Conservation (phyloP, 208 protist species). For the Leishmania braziliensis region DNA sequence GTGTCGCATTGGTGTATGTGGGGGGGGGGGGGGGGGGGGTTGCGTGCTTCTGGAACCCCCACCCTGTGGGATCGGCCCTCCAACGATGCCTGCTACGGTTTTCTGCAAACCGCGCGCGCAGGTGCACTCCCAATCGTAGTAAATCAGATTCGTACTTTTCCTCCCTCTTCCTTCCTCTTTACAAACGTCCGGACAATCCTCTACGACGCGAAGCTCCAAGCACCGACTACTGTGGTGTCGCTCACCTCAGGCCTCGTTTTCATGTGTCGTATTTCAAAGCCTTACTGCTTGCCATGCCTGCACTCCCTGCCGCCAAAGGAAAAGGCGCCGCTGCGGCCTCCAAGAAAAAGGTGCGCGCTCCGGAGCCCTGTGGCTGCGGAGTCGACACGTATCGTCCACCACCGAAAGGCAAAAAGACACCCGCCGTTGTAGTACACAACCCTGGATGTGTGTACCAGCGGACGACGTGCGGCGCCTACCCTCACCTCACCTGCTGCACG, state of each 20-base stretch:
- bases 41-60: not conserved
- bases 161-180: not conserved
- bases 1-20: not conserved
- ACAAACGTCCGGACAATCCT: not conserved
- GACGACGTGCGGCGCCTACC: constrained; percentile 82
- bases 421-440: constrained; percentile 61
- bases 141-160: not conserved
- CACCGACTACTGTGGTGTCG: not conserved
- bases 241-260: not conserved
- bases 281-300: constrained; percentile 11
- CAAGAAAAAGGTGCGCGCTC: constrained; percentile 72
- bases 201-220: not conserved
- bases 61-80: no score
- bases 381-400: constrained; percentile 81
- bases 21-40: no score
- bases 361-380: constrained; percentile 85
- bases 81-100: not conserved
- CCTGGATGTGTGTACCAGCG: constrained; percentile 80
- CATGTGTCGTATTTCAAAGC: not conserved
- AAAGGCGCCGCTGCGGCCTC: constrained; percentile 46
- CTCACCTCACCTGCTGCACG: constrained; percentile 71
- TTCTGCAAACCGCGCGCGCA: not conserved
- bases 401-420: constrained; percentile 77
- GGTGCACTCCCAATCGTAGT: not conserved
- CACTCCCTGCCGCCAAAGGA: constrained; percentile 1